Base-by-base conservation (phyloP, 768 basidiomycete genomes). In the Termitomyces bulborhizus region DNA sequence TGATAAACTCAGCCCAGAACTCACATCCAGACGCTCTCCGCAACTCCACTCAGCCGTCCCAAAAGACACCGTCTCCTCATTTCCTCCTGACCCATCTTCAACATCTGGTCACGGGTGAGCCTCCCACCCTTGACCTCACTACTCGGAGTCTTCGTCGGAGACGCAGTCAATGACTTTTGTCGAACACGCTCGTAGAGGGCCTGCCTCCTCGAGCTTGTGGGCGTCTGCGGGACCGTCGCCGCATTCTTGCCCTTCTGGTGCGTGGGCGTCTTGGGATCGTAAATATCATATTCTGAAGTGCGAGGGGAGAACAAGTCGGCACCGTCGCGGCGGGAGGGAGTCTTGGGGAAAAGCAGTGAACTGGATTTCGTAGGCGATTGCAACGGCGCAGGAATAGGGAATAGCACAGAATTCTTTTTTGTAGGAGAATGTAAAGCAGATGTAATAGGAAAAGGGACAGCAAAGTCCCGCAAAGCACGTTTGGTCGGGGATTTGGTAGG, bases 1-100 rank as follows among this genome's bases (percentile, higher is more conserved):
- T 4, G 21, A 32, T 12, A 8, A 34, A n/a, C 11, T 3, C 18
- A 16, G 15, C 44, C 53, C 21, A 43, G 40, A 46, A 71, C 84
- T 68, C 58, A 88, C 91, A 92, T 91, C 88, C 90, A 93, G 16
- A 87, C 80, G 59, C 90, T 88, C 65, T 93, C 90, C n/a, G 91
- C 91, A 29, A 93, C 81, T 9, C 86, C 85, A 27, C 79, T 78
- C 6, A 93, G 77, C 18, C 91, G 82, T 48, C 90, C 90, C 7
- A 93, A 75, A 31, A 92, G 67, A 60, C 86, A 90, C 37, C 90
- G 76, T 55, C 86, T 77, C 56, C 88, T 78, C 71, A 88, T 79
- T 65, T 89, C 90, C 55, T 91, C 89, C 64, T 90, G 89, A 41
- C 84, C 76, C 53, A 91, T 71, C 68, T 85, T 86, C 42, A 85